Percentiles rank a stretch among this genome's conserved stretches.
phyloP scores from a whole-genome alignment of 805 yeast species.

The Cyberlindnera galapagoensis region DNA sequence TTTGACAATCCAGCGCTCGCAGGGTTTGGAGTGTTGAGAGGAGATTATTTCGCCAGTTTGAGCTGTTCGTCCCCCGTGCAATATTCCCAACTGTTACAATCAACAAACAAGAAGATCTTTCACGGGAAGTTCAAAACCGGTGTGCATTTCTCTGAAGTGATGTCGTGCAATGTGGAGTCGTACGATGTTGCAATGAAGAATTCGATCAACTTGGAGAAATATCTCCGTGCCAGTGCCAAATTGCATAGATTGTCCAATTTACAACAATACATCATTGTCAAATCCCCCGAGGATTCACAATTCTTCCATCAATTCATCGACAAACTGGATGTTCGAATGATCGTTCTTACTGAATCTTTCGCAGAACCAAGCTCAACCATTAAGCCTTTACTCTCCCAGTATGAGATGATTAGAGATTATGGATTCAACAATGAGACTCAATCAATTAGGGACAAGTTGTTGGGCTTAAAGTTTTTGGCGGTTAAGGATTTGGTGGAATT shows the following conservation, averaged over 20 bases:
- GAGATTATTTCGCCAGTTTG: conserved; percentile 15
- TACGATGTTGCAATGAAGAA: background rate
- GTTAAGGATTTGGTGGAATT: conserved; percentile 6
- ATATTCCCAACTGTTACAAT: conserved; percentile 7
- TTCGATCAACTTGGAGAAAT: conserved; percentile 8
- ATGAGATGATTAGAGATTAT: conserved; percentile 7
- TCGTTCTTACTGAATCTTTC: conserved; percentile 17
- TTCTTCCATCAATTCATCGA: conserved; percentile 16
- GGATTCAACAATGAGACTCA: conserved; percentile 6
- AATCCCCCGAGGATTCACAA: conserved; percentile 18
- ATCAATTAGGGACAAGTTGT: conserved; percentile 2
- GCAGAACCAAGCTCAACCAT: conserved; percentile 15
- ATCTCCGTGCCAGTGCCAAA: conserved; percentile 10
- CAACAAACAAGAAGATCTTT: conserved; percentile 10
- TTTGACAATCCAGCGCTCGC: conserved; percentile 4
- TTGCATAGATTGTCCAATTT: conserved; percentile 3
- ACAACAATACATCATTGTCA: conserved; percentile 18
- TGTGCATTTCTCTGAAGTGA: conserved; percentile 11
- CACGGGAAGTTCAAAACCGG: conserved; percentile 8
- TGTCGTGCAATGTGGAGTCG: conserved; percentile 6
- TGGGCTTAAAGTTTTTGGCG: conserved; percentile 7
- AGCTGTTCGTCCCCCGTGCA: conserved; percentile 8
- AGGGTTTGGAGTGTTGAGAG: conserved; percentile 21
- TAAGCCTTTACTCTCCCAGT: conserved; percentile 8
- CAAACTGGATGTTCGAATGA: conserved; percentile 13